These are phyloP conservation scores for Ustilago crameri DNA, from an alignment of 1,284 basidiomycete genomes.

Conservation along the genomic window DNA sequence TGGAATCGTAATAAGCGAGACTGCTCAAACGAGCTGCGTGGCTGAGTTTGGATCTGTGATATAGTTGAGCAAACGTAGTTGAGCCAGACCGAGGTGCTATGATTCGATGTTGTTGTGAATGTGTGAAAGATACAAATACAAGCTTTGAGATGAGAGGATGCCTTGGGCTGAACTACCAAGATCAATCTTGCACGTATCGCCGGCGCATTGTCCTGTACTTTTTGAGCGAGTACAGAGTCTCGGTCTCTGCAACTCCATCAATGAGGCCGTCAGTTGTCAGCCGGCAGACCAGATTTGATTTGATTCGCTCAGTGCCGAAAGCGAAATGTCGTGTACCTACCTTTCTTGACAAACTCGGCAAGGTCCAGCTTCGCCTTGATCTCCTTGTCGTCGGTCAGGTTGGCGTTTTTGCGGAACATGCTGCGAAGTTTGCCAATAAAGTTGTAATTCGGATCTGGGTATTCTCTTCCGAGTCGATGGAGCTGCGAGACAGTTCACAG, in stretches of 20 bases:
- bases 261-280: background rate
- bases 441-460: conserved; percentile 66
- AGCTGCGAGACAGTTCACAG: conserved; percentile 27
- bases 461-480: conserved; percentile 65
- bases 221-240: conserved; percentile 64
- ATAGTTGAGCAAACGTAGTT: background rate
- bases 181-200: conserved; percentile 39
- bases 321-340: conserved; percentile 25
- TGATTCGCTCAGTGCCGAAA: background rate
- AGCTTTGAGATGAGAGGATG: background rate
- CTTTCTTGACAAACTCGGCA: conserved; percentile 62
- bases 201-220: conserved; percentile 64
- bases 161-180: background rate
- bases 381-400: conserved; percentile 63
- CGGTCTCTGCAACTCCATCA: conserved; percentile 47
- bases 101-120: no score
- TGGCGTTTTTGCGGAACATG: conserved; percentile 58
- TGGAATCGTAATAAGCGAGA: background rate
- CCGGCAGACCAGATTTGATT: background rate
- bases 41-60: no score
- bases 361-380: conserved; percentile 59
- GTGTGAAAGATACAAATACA: conserved; percentile 23
- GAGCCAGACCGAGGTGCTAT: background rate
- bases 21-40: no score
- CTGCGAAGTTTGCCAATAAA: conserved; percentile 63